These are phyloP conservation scores for Fusarium oligoseptatum DNA, from an alignment of 2,329 filamentous ascomycete species.

Conservation along the genomic window DNA sequence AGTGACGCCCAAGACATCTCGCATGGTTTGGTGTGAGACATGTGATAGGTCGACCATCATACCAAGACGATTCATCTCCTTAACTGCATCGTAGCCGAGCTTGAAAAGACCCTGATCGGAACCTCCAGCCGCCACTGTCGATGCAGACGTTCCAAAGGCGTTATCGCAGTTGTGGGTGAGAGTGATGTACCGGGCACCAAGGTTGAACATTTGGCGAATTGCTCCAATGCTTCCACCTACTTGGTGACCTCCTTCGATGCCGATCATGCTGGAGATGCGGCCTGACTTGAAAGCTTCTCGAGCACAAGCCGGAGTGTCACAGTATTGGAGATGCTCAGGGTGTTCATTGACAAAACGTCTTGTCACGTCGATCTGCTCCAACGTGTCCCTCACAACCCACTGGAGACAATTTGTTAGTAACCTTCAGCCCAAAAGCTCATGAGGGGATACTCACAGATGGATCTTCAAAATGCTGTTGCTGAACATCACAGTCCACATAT, in stretches of 20 bases:
- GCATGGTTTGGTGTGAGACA: conserved; percentile 47
- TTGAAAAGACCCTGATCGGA: conserved; percentile 41
- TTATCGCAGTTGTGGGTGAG: conserved; percentile 53
- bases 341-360: conserved; percentile 46
- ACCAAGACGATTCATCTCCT: conserved; percentile 54
- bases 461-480: conserved; percentile 43
- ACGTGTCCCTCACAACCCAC: conserved; percentile 24
- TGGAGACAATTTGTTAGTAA: not conserved
- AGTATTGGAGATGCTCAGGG: conserved; percentile 41
- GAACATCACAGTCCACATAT: conserved; percentile 41
- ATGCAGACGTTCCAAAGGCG: conserved; percentile 46
- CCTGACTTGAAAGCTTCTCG: conserved; percentile 48
- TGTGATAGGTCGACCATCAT: conserved; percentile 52
- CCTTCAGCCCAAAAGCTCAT: not conserved
- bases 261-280: conserved; percentile 53
- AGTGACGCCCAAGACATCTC: conserved; percentile 45
- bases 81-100: conserved; percentile 45
- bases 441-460: conserved; percentile 27
- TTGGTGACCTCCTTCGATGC: conserved; percentile 54
- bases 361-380: conserved; percentile 52
- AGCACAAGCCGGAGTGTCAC: conserved; percentile 44
- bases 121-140: conserved; percentile 45
- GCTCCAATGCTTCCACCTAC: conserved; percentile 50
- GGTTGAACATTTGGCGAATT: conserved; percentile 52
- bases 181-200: conserved; percentile 56